Evolutionary conservation across 1,139 yeast genomes (phyloP).

Genomic region (Petasospora rhodanensis): DNA sequence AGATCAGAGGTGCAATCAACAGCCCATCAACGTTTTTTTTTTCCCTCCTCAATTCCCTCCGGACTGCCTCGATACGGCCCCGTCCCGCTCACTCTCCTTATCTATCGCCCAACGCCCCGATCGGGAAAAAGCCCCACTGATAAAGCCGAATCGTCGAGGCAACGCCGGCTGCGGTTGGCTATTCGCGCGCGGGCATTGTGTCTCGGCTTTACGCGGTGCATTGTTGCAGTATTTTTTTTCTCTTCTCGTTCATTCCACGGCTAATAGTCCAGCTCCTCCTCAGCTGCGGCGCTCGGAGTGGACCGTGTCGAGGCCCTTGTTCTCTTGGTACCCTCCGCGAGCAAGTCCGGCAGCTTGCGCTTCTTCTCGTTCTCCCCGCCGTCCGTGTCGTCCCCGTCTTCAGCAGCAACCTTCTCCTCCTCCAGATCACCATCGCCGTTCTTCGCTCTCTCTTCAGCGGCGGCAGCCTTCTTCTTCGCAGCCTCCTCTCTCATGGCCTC

Average conservation of each 20-base stretch:
- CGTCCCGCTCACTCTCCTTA: constrained; percentile 1
- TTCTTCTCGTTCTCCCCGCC: constrained; percentile 14
- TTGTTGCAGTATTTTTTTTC: no score
- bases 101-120: constrained; percentile 9
- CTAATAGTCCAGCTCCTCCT: constrained; percentile 15
- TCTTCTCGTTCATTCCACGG: neutral
- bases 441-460: neutral
- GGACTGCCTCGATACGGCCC: neutral
- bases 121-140: constrained; percentile 9
- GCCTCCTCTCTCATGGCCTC: constrained; percentile 7
- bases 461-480: constrained; percentile 5
- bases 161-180: no score
- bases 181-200: no score
- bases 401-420: neutral
- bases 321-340: no score
- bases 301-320: no score
- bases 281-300: no score
- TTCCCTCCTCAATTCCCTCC: neutral
- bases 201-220: no score
- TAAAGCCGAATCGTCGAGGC: constrained; percentile 14
- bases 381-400: neutral
- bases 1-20: no score
- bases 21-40: no score
- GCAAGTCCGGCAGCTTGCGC: constrained; percentile 19
- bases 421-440: constrained; percentile 1